Evolutionary conservation across 306 rosid species (phyloP).

Genomic region (Casuarina cunninghamiana): DNA sequence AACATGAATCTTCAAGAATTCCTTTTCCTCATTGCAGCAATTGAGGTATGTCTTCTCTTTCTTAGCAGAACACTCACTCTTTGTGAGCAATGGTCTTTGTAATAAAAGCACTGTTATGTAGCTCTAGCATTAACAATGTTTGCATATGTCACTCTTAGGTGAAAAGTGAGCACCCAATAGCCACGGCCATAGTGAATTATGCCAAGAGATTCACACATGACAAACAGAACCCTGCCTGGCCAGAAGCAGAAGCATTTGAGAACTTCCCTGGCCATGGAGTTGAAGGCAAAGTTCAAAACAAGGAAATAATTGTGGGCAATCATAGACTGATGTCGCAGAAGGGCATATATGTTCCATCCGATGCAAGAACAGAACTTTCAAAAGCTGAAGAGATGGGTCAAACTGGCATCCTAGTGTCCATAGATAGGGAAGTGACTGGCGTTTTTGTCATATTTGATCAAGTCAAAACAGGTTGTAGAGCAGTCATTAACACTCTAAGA

Average conservation of each 20-base stretch:
- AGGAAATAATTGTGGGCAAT: slow-evolving; percentile 65
- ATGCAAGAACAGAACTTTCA: slow-evolving; percentile 47
- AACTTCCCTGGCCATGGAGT: slow-evolving; percentile 77
- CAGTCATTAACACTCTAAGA: slow-evolving; percentile 65
- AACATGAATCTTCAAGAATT: slow-evolving; percentile 39
- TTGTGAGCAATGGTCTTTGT: background rate
- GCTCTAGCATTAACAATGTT: background rate
- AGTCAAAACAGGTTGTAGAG: slow-evolving; percentile 58
- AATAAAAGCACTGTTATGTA: background rate
- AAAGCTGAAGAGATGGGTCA: slow-evolving; percentile 65
- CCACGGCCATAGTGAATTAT: slow-evolving; percentile 43
- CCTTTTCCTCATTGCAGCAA: slow-evolving; percentile 65
- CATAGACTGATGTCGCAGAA: slow-evolving; percentile 60
- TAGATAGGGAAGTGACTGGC: slow-evolving; percentile 39
- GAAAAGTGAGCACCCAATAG: too few species aligned
- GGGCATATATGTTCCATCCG: slow-evolving; percentile 41
- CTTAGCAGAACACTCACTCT: background rate
- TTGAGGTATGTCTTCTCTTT: slow-evolving; percentile 47
- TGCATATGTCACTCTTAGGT: too few species aligned
- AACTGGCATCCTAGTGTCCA: slow-evolving; percentile 42
- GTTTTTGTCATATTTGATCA: slow-evolving; percentile 72
- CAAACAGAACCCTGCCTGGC: slow-evolving; percentile 52
- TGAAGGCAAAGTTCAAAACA: slow-evolving; percentile 49
- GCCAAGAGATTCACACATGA: slow-evolving; percentile 51
- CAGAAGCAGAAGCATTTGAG: slow-evolving; percentile 56